These are phyloP conservation scores for Coniochaeta ligniaria DNA, from an alignment of 2,329 filamentous ascomycete genomes.

Conservation along the genomic window DNA sequence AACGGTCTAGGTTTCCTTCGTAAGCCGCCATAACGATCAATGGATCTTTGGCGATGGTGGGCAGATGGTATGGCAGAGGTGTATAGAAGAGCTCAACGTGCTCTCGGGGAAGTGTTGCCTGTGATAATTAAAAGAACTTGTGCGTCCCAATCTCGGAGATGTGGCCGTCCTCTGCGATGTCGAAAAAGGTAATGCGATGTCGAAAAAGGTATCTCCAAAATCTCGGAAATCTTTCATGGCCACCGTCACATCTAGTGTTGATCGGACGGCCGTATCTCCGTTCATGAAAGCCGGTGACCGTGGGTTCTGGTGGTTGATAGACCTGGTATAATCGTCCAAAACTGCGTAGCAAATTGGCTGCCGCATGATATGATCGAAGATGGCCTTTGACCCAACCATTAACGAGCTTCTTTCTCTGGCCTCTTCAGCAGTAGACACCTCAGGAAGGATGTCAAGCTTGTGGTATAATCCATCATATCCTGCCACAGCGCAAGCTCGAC, in stretches of 20 bases:
- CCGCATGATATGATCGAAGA: conserved; percentile 23
- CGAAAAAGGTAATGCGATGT: too few relatives aligned
- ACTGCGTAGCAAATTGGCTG: conserved; percentile 17
- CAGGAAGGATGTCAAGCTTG: conserved; percentile 6
- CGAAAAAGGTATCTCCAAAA: too few relatives aligned
- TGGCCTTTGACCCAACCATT: conserved; percentile 11
- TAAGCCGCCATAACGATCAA: conserved; percentile 29
- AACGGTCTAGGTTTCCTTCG: conserved; percentile 29
- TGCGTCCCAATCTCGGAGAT: not conserved
- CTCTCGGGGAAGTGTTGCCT: not conserved
- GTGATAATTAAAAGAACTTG: not conserved
- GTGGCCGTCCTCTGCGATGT: not conserved
- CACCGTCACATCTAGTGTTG: not conserved
- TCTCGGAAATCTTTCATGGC: too few relatives aligned
- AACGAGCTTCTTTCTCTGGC: conserved; percentile 3
- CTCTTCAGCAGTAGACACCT: conserved; percentile 7
- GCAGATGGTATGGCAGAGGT: conserved; percentile 27
- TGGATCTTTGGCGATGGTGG: conserved; percentile 25
- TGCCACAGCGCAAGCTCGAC: conserved; percentile 29
- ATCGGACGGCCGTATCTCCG: conserved; percentile 23
- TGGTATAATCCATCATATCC: conserved; percentile 26
- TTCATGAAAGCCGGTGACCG: conserved; percentile 16
- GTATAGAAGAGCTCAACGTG: conserved; percentile 12
- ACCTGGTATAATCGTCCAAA: conserved; percentile 27
- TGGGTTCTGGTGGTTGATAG: conserved; percentile 9